A percentile compares a stretch with the other conserved stretches of the same genome.
These are phyloP conservation scores for Simplicillium sp. DNA, from an alignment of 2,329 filamentous ascomycete genomes.

Conservation along the genomic window DNA sequence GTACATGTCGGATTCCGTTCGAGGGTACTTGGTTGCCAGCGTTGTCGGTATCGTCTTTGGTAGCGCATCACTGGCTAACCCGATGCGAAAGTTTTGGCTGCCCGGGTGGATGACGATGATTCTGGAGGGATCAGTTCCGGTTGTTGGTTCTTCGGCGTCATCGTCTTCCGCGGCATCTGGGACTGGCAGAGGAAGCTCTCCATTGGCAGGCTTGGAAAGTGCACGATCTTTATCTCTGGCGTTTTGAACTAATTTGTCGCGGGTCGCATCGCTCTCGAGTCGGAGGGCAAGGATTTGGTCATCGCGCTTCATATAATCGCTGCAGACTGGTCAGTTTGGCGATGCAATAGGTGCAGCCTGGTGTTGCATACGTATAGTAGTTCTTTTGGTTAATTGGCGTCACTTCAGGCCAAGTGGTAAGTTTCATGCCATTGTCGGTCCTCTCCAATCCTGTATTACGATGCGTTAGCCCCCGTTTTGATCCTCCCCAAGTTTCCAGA, in stretches of 20 bases:
- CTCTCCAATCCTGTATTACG: constrained; percentile 66
- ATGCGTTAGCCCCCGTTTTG: constrained; percentile 4
- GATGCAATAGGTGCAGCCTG: constrained; percentile 9
- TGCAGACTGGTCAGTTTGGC: constrained; percentile 25
- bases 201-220: constrained; percentile 64
- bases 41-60: constrained; percentile 93
- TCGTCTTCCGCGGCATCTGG: constrained; percentile 52
- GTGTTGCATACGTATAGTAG: constrained; percentile 73
- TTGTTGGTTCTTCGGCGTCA: constrained; percentile 42
- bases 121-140: constrained; percentile 69
- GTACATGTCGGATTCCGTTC: constrained; percentile 76
- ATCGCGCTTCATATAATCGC: constrained; percentile 96
- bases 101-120: constrained; percentile 93
- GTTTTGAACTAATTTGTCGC: constrained; percentile 73
- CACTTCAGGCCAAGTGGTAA: constrained; percentile 88
- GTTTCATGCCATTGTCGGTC: constrained; percentile 97
- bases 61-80: constrained; percentile 88
- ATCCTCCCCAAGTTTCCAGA: too few relatives aligned
- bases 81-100: constrained; percentile 90
- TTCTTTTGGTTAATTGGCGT: constrained; percentile 98
- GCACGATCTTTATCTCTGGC: constrained; percentile 84
- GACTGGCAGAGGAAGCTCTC: constrained; percentile 52
- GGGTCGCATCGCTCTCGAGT: constrained; percentile 76
- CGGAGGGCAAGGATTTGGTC: constrained; percentile 88
- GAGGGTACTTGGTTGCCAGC: constrained; percentile 67